A percentile compares a stretch with the other conserved stretches of the same genome.
Evolutionary conservation across 31 red algal genomes (phyloP).

Genomic region (Odonthalia washingtoniensis): DNA sequence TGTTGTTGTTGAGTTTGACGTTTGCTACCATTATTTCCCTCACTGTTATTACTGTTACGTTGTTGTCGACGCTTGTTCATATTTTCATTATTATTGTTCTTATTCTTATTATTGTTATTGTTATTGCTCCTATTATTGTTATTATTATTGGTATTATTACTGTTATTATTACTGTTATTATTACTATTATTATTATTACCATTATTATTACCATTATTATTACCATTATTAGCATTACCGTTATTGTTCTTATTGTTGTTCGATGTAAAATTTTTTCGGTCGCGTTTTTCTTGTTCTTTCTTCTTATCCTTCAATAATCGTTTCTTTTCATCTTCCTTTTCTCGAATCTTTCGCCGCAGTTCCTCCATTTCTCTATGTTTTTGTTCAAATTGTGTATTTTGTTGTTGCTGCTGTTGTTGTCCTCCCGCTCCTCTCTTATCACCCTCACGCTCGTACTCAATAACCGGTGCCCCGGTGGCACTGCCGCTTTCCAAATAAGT

Average conservation of each 20-base stretch:
- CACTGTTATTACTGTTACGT: too few species aligned
- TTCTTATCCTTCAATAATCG: too few species aligned
- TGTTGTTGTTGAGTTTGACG: background rate
- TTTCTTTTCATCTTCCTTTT: background rate
- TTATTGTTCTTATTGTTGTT: too few species aligned
- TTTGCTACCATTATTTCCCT: background rate
- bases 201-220: too few species aligned
- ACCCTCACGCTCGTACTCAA: too few species aligned
- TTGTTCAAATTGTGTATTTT: background rate
- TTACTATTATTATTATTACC: too few species aligned
- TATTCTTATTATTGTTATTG: background rate
- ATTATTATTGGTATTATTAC: background rate
- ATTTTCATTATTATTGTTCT: conserved; percentile 8
- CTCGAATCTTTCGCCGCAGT: background rate
- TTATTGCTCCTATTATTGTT: background rate
- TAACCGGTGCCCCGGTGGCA: too few species aligned
- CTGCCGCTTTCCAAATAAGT: too few species aligned
- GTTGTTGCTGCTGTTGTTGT: too few species aligned
- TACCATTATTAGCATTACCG: too few species aligned
- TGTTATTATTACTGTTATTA: background rate
- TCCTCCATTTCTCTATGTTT: background rate
- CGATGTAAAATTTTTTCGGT: too few species aligned
- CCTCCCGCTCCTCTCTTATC: too few species aligned
- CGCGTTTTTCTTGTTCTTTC: background rate
- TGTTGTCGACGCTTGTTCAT: background rate